phyloP scores from a whole-genome alignment of 345 rosid species.

The Hibiscus syriacus region DNA sequence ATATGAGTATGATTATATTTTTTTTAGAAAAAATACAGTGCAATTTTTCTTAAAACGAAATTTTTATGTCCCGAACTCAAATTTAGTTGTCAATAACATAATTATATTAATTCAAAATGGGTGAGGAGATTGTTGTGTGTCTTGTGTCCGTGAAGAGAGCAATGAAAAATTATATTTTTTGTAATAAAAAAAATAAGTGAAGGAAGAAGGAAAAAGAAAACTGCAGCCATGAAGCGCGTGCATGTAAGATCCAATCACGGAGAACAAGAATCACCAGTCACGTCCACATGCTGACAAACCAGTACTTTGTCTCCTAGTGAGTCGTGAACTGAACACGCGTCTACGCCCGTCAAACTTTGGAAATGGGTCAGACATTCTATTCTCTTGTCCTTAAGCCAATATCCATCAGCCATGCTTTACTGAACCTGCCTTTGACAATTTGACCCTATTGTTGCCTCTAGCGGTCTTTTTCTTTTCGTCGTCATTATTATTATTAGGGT shows the following conservation, averaged over 20 bases:
- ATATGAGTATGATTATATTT: too few species aligned
- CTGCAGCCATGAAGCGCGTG: slow-evolving; percentile 24
- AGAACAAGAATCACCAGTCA: slow-evolving; percentile 11
- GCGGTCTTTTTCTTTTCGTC: slow-evolving; percentile 13
- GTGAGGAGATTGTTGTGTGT: too few species aligned
- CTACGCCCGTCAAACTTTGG: slow-evolving; percentile 18
- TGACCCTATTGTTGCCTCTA: slow-evolving; percentile 4
- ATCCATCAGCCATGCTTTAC: neutral
- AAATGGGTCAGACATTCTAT: slow-evolving; percentile 23
- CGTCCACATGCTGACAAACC: slow-evolving; percentile 41
- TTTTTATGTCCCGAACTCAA: neutral
- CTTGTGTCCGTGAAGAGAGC: too few species aligned
- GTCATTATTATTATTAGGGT: neutral
- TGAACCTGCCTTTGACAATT: neutral
- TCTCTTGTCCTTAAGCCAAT: neutral
- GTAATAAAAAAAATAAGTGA: neutral
- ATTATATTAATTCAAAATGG: too few species aligned
- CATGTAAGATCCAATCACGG: slow-evolving; percentile 10
- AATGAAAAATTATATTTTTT: too few species aligned
- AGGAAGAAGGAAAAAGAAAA: neutral
- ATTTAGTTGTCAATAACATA: neutral
- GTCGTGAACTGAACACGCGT: slow-evolving; percentile 22
- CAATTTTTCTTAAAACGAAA: neutral
- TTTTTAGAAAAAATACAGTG: neutral
- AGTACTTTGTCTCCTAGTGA: slow-evolving; percentile 34